Evolutionary conservation across 2,329 filamentous ascomycete genomes (phyloP), one percentile per base, ranked within the genome.

Genomic region (Colletotrichum cordylinicola): DNA sequence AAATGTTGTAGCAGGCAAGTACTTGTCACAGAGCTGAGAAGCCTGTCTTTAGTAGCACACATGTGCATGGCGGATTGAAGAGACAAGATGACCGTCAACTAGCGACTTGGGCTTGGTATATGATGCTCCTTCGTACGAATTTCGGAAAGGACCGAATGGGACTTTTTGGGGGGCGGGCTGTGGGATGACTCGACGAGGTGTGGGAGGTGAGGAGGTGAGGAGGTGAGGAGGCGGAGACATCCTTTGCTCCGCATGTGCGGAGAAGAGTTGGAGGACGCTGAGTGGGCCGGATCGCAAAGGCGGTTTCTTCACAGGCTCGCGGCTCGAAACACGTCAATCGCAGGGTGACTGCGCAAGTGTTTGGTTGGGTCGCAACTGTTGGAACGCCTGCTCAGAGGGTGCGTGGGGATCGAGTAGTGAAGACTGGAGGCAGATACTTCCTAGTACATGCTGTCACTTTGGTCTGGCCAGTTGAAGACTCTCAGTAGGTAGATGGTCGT

Each of bases 231-330:
- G n/a, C 43, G 43, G 69, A 67, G 43, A 56, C 55, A 56, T 64
- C 43, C 69, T 52, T 74, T 69, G 48, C 74, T 69, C 74, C 70
- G 74, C 70, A 74, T 52, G 65, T 76, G 74, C 74, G 70, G 74
- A 74, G 74, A 68, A 69, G 74, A n/a, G 29, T 24, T 52, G 64
- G 70, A 60, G 29, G 69, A 35, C 27, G 65, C 15, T 74, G 58
- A 76, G 64, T 65, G 65, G 74, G 37, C 74, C 74, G 58, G 70
- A 74, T 37, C 62, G 68, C 58, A 60, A 62, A 48, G 64, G 67
- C 58, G 62, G 70, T 29, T 69, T 76, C 70, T 69, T 65, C 64
- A 74, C 35, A 64, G n/a, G 43, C 31, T 72, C 15, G 70, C 35
- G 60, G 68, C 43, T 52, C 35, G 55, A 61, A 33, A 33, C 58